Percentiles rank a stretch among this genome's conserved stretches.
Evolutionary conservation across 495 filamentous ascomycete genomes (phyloP).

Genomic region (Aspergillus coremiiformis): DNA sequence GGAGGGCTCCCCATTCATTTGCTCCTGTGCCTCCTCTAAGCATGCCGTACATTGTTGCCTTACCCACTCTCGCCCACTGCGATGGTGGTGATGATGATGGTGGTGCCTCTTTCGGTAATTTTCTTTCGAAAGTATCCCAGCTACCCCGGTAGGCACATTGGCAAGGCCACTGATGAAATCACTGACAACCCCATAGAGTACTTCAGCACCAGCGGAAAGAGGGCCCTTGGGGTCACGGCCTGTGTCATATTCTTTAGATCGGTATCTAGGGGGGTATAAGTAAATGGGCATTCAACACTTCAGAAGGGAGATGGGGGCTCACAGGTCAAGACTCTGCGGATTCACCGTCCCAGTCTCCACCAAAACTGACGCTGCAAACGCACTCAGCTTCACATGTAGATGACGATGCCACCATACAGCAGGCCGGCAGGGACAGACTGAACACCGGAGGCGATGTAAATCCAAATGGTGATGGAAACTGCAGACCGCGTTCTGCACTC

Average conservation of each 20-base stretch:
- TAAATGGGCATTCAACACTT: background rate
- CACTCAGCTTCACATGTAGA: conserved; percentile 55
- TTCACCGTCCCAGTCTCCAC: conserved; percentile 54
- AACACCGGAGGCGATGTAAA: conserved; percentile 53
- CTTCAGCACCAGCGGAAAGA: conserved; percentile 61
- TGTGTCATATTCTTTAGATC: conserved; percentile 60
- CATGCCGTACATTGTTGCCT: background rate
- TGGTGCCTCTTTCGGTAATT: background rate
- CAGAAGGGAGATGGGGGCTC: conserved; percentile 18
- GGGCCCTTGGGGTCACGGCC: conserved; percentile 67
- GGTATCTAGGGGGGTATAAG: conserved; percentile 43
- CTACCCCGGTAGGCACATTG: conserved; percentile 71
- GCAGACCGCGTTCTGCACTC: conserved; percentile 53
- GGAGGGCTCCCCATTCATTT: background rate
- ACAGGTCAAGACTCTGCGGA: conserved; percentile 63
- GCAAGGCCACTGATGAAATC: conserved; percentile 74
- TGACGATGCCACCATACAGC: conserved; percentile 66
- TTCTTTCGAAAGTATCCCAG: conserved; percentile 34
- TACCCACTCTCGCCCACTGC: background rate
- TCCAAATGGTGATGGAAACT: conserved; percentile 65
- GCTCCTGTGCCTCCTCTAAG: background rate
- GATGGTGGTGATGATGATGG: conserved; percentile 6
- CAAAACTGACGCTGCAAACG: conserved; percentile 59
- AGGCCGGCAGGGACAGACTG: conserved; percentile 53
- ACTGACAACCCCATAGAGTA: conserved; percentile 65